A percentile compares a stretch with the other conserved stretches of the same genome.
These are phyloP conservation scores for Curvularia sp. DNA, from an alignment of 2,329 filamentous ascomycete genomes.

Conservation along the genomic window DNA sequence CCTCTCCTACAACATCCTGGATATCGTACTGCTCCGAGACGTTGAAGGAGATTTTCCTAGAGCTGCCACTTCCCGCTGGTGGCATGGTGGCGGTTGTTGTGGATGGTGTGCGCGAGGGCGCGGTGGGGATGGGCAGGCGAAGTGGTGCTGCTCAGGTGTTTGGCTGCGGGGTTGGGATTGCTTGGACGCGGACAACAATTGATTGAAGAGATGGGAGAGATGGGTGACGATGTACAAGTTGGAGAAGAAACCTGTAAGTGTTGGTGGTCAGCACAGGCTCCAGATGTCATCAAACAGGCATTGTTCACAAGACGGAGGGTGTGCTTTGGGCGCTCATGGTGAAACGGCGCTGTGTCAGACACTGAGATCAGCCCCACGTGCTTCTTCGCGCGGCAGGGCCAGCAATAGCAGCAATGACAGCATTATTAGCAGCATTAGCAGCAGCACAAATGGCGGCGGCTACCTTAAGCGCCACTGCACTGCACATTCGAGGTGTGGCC, in stretches of 20 bases:
- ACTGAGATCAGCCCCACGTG: conserved; percentile 35
- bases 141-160: conserved; percentile 22
- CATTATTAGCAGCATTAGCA: not conserved
- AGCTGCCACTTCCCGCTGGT: conserved; percentile 58
- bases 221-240: conserved; percentile 1
- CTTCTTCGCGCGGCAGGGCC: conserved; percentile 27
- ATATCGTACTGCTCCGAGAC: conserved; percentile 99
- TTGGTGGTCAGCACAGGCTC: conserved; percentile 33
- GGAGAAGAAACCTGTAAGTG: conserved; percentile 22
- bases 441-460: conserved; percentile 4
- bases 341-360: conserved; percentile 38
- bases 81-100: conserved; percentile 43
- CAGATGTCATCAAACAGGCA: conserved; percentile 20
- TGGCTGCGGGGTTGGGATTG: conserved; percentile 20
- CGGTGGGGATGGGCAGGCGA: conserved; percentile 21
- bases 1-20: conserved; percentile 98
- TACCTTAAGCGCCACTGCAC: conserved; percentile 5
- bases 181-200: conserved; percentile 5
- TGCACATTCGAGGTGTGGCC: not conserved
- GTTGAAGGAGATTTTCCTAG: conserved; percentile 98
- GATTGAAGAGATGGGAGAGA: not conserved
- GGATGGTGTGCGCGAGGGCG: conserved; percentile 31
- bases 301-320: conserved; percentile 29
- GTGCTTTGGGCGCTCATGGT: conserved; percentile 34
- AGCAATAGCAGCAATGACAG: not conserved